phyloP scores from a whole-genome alignment of 176 grass and related monocot species.

The Echinochloa phyllopogon region DNA sequence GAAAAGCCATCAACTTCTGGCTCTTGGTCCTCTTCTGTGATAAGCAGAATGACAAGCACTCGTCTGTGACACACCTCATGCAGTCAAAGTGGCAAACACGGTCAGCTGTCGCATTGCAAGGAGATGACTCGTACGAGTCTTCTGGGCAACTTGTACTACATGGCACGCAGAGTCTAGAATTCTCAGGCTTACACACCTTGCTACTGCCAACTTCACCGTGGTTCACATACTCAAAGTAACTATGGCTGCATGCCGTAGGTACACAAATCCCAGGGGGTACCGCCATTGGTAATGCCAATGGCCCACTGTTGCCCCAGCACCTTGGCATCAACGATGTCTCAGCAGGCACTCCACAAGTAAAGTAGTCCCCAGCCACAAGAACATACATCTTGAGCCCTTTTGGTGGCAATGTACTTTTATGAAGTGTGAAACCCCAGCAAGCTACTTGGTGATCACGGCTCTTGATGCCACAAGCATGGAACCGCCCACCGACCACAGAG shows the following conservation, averaged over 20 bases:
- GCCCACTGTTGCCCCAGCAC: constrained; percentile 88
- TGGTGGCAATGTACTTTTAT: constrained; percentile 69
- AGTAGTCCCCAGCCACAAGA: constrained; percentile 89
- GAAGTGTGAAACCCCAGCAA: constrained; percentile 94
- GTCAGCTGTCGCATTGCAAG: constrained; percentile 75
- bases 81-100: constrained; percentile 74
- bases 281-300: constrained; percentile 84
- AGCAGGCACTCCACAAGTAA: constrained; percentile 80
- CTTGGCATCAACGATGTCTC: constrained; percentile 62
- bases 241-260: constrained; percentile 59
- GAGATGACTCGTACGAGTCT: constrained; percentile 52
- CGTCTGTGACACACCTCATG: constrained; percentile 63
- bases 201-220: constrained; percentile 39
- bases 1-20: constrained; percentile 59
- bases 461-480: constrained; percentile 92
- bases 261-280: constrained; percentile 90
- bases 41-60: constrained; percentile 67
- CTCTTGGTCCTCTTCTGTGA: constrained; percentile 52
- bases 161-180: constrained; percentile 89
- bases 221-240: constrained; percentile 73
- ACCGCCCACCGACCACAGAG: constrained; percentile 78
- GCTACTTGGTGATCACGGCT: constrained; percentile 77
- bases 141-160: constrained; percentile 75
- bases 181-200: constrained; percentile 72
- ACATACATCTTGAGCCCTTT: constrained; percentile 70